phyloP scores from a whole-genome alignment of 192 early-diverging fungal genomes.

The Mortierella antarctica region DNA sequence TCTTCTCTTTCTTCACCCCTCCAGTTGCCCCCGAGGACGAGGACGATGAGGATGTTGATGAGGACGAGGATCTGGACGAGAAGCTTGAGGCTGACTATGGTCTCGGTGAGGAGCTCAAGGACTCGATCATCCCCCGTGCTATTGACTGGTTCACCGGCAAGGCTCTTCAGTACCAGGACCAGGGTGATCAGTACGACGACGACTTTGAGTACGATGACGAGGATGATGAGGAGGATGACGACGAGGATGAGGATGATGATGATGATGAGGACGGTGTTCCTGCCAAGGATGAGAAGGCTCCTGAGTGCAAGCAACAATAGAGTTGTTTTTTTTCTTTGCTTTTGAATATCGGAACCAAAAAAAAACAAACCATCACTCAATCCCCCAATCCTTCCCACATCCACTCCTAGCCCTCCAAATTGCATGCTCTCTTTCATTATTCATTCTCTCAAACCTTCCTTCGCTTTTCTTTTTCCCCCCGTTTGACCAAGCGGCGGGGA shows the following conservation, averaged over 20 bases:
- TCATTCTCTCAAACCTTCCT: conserved; percentile 17
- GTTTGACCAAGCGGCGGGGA: no score
- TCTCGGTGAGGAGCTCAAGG: conserved; percentile 98
- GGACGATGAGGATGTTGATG: conserved; percentile 74
- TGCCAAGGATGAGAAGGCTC: conserved; percentile 49
- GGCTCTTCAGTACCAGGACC: conserved; percentile 87
- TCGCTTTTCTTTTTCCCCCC: background rate
- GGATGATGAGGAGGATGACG: conserved; percentile 52
- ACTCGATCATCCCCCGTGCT: conserved; percentile 95
- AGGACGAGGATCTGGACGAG: conserved; percentile 84
- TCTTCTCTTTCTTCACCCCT: conserved; percentile 97
- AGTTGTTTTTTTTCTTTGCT: conserved; percentile 22
- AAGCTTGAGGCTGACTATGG: conserved; percentile 96
- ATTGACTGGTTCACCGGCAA: conserved; percentile 99
- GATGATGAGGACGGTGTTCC: conserved; percentile 50
- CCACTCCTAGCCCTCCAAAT: conserved; percentile 3
- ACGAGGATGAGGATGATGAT: conserved; percentile 57
- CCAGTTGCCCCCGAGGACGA: conserved; percentile 81
- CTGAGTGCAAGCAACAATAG: conserved; percentile 56
- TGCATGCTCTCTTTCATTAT: conserved; percentile 14
- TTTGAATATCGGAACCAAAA: conserved; percentile 9
- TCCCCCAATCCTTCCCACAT: background rate
- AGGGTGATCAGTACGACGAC: conserved; percentile 36
- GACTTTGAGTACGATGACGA: conserved; percentile 53
- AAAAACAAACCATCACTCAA: background rate